Evolutionary conservation across 225 moss, liverwort and hornwort genomes (phyloP).

Genomic region (Anthoceros angustus): DNA sequence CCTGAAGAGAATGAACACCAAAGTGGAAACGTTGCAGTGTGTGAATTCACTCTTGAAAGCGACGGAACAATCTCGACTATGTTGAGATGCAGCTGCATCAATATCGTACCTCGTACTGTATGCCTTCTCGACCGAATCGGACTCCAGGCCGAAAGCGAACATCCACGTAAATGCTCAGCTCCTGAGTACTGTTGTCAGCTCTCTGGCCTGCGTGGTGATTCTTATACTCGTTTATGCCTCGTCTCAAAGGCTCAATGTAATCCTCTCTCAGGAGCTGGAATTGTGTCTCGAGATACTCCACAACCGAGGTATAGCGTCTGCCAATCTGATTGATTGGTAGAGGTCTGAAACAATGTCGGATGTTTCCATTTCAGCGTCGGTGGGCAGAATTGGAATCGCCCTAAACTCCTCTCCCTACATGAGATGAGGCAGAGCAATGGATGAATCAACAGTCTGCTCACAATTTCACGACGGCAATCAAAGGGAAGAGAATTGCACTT

Average conservation of each 20-base stretch:
- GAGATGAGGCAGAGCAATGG: too few relatives aligned
- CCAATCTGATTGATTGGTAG: conserved; percentile 11
- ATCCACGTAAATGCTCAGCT: conserved; percentile 14
- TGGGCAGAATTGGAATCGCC: conserved; percentile 11
- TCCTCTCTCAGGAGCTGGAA: conserved; percentile 29
- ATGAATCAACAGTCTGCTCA: neutral
- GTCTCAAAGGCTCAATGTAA: conserved; percentile 21
- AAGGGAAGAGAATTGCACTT: neutral
- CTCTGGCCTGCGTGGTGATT: neutral
- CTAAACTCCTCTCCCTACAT: conserved; percentile 5
- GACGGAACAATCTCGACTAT: neutral
- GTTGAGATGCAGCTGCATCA: neutral
- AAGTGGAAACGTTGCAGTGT: neutral
- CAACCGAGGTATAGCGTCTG: conserved; percentile 7
- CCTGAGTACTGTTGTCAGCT: neutral
- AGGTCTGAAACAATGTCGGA: neutral
- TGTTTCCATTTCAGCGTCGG: neutral
- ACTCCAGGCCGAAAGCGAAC: neutral
- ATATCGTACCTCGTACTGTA: neutral
- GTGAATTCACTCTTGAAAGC: neutral
- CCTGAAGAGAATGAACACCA: neutral
- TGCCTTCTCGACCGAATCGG: neutral
- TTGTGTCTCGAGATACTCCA: conserved; percentile 25
- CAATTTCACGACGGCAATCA: too few relatives aligned
- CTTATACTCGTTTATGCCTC: conserved; percentile 13